Conservation (phyloP, 345 rosid species). For the Pelargonium nanum region DNA sequence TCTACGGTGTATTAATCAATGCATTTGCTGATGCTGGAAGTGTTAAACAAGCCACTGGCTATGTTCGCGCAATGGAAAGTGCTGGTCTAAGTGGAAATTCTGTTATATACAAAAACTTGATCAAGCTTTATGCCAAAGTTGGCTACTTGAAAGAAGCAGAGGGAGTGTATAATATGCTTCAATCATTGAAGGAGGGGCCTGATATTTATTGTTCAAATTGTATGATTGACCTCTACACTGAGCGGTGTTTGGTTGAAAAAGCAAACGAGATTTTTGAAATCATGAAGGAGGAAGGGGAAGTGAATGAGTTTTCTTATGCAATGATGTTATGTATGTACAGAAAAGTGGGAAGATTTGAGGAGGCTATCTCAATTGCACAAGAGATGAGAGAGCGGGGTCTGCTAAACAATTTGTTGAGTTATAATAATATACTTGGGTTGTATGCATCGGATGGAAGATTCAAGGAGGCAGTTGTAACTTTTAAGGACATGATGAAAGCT, state of each 20-base stretch:
- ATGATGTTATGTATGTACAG: constrained; percentile 87
- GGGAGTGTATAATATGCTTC: constrained; percentile 51
- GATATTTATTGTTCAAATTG: constrained; percentile 65
- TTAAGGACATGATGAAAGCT: constrained; percentile 62
- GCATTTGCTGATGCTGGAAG: constrained; percentile 72
- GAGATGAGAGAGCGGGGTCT: constrained; percentile 57
- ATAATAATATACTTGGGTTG: constrained; percentile 53
- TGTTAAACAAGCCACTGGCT: constrained; percentile 44
- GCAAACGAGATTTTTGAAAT: constrained; percentile 45
- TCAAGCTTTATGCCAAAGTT: constrained; percentile 77
- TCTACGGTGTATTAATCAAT: constrained; percentile 71
- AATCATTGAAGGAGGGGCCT: constrained; percentile 24
- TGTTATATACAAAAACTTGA: constrained; percentile 54
- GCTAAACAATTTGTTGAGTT: constrained; percentile 52
- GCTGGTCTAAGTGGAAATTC: constrained; percentile 53
- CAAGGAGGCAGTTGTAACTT: constrained; percentile 46
- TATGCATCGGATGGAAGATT: constrained; percentile 62
- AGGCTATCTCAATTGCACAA: constrained; percentile 54
- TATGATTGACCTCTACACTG: constrained; percentile 74
- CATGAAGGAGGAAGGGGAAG: constrained; percentile 52
- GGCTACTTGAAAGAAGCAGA: constrained; percentile 73
- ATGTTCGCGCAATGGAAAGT: constrained; percentile 48
- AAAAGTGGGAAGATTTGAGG: constrained; percentile 57
- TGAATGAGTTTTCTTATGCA: constrained; percentile 70
- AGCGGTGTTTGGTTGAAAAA: constrained; percentile 58